Conservation (phyloP, 176 grass and related monocot genomes). For the Bolboschoenus planiculmis region DNA sequence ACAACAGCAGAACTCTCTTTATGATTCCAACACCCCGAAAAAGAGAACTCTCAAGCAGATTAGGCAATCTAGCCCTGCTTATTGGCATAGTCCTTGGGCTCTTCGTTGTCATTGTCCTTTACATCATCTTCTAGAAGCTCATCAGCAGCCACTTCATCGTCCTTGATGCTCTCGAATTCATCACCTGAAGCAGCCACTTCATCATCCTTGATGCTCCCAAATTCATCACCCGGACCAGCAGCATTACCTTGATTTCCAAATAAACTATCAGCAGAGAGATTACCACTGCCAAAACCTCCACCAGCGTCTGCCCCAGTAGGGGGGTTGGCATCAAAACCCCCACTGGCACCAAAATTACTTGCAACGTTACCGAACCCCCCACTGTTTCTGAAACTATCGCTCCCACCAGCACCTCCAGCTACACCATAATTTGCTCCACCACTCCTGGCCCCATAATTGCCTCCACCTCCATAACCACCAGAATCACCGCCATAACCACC, state of each 20-base stretch:
- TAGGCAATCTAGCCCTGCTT: conserved; percentile 12
- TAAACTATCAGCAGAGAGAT: not conserved
- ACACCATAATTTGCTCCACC: conserved; percentile 17
- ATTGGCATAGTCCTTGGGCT: conserved; percentile 31
- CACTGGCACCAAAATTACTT: conserved; percentile 23
- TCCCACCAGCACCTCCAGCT: conserved; percentile 7
- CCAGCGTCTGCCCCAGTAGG: not conserved
- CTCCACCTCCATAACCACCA: conserved; percentile 15
- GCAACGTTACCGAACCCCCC: conserved; percentile 18
- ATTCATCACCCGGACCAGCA: not conserved
- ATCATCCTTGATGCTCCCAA: not conserved
- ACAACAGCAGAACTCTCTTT: not conserved
- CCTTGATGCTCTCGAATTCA: not conserved
- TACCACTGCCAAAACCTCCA: not conserved
- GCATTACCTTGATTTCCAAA: not conserved
- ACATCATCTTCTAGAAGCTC: conserved; percentile 12
- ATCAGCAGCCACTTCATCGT: not conserved
- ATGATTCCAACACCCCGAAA: not conserved
- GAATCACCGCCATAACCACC: not conserved
- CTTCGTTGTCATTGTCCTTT: conserved; percentile 12
- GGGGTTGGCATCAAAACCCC: conserved; percentile 16
- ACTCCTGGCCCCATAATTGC: conserved; percentile 4
- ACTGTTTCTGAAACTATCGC: not conserved
- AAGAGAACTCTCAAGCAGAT: not conserved
- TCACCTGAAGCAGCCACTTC: not conserved